Base-by-base conservation (phyloP, 2,329 filamentous ascomycete species). In the Colletotrichum graminicola region DNA sequence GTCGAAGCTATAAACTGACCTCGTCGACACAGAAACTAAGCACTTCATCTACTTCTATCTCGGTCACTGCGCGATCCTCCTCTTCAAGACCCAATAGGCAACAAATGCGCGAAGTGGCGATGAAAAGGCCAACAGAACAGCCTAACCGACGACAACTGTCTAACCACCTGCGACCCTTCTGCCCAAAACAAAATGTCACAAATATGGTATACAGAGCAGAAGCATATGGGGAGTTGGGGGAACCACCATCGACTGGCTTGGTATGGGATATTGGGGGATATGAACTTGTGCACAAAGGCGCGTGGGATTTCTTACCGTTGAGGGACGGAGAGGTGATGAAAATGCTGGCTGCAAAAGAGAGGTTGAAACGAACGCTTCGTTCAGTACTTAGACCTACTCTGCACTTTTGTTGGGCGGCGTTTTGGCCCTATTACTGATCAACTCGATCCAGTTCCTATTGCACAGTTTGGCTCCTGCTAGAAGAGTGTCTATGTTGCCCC, bases 1-100 rank as follows among this genome's bases (percentile, higher is more conserved):
- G 32, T 18, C 39, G 11, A 23, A 39, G 16, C 5, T 34, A 6
- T 14, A 21, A 14, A 21, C 32, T 62, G 36, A 29, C 23, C 10
- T 21, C 18, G 45, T 16, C 56, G 6, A 26, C 49, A 47, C 85
- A 98, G 96, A 98, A 84, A 98, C 96, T 36, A 98, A 98, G 86
- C 96, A 99, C 84, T 99, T 99, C 87, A 98, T 99, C 82, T 99
- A 99, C 87, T 99, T 99, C 87, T 99, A 99, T 86, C 92, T 99
- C 72, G 96, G 96, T 66, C 96, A 98, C 87, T 98, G 94, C 83
- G 96, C 96, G 72, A 98, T 99, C 80, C 89, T 99, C 67, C 91
- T 99, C 64, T 99, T 98, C 91, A 99, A 99, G 89, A 99, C 96
- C 51, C 95, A 98, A 90, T 98, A 91, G 80, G 76, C 52, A 56